These are phyloP conservation scores for Pezicula neosporulosa DNA, from an alignment of 2,329 filamentous ascomycete species.

Conservation along the genomic window DNA sequence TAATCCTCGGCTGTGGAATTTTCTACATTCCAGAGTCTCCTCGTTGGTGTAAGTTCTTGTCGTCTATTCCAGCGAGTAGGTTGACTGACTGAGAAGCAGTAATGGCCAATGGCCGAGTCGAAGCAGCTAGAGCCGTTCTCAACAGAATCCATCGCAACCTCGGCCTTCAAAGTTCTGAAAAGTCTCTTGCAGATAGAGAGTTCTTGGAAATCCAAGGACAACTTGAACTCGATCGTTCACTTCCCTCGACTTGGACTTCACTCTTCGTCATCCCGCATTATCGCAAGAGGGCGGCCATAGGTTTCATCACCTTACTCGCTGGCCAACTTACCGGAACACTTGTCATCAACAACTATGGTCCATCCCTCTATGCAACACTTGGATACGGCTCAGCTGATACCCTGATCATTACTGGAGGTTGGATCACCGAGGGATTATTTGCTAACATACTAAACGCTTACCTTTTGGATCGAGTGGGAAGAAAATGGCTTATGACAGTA, in stretches of 20 bases:
- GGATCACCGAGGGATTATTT: too few relatives aligned
- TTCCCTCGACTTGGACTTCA: neutral
- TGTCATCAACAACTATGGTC: neutral
- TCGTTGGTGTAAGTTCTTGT: conserved; percentile 54
- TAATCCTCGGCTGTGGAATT: conserved; percentile 68
- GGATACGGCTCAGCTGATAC: too few relatives aligned
- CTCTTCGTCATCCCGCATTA: neutral
- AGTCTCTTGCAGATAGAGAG: neutral
- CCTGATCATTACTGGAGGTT: too few relatives aligned
- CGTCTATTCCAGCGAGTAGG: neutral
- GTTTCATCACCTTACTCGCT: neutral
- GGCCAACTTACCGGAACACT: neutral
- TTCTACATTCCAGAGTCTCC: conserved; percentile 77
- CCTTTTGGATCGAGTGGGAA: conserved; percentile 24
- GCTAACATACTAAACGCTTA: conserved; percentile 23
- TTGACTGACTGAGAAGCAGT: neutral
- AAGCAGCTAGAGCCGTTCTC: neutral
- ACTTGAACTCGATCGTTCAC: neutral
- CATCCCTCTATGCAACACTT: neutral
- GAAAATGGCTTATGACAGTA: conserved; percentile 25
- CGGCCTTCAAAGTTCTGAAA: neutral
- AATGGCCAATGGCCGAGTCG: neutral
- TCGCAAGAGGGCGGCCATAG: neutral
- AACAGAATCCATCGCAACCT: neutral
- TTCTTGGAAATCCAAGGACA: neutral